These are phyloP conservation scores for Avicennia marina DNA, from an alignment of 257 asterid species.

Conservation along the genomic window DNA sequence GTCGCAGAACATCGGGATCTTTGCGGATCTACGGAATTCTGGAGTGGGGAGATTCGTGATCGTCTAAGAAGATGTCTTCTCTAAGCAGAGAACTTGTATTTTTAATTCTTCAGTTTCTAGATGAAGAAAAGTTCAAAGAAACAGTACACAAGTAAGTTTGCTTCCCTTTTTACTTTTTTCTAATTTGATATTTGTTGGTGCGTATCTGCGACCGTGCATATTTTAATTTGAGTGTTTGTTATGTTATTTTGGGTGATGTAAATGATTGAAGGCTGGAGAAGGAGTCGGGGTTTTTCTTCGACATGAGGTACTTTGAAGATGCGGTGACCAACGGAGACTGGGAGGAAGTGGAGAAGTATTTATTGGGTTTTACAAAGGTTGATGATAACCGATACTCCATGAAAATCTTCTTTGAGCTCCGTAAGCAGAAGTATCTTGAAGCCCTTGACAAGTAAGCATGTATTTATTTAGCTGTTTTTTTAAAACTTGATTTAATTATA, in stretches of 20 bases:
- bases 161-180: background rate
- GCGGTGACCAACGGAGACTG: slow-evolving; percentile 50
- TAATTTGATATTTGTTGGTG: background rate
- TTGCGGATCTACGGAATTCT: slow-evolving; percentile 29
- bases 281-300: slow-evolving; percentile 61
- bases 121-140: slow-evolving; percentile 52
- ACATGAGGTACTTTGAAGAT: slow-evolving; percentile 54
- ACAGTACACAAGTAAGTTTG: slow-evolving; percentile 48
- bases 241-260: slow-evolving; percentile 3
- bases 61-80: slow-evolving; percentile 34
- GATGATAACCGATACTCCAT: slow-evolving; percentile 54
- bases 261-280: slow-evolving; percentile 52
- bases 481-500: too few relatives aligned
- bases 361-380: slow-evolving; percentile 51
- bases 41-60: slow-evolving; percentile 17
- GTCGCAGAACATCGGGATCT: slow-evolving; percentile 14
- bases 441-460: slow-evolving; percentile 48
- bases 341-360: slow-evolving; percentile 55
- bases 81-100: slow-evolving; percentile 51
- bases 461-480: too few relatives aligned
- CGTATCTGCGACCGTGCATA: background rate
- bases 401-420: slow-evolving; percentile 57
- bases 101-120: slow-evolving; percentile 52
- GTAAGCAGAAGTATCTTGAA: slow-evolving; percentile 61
- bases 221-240: background rate